Base-by-base conservation (phyloP, 176 grass and related monocot genomes). In the Avena sativa region DNA sequence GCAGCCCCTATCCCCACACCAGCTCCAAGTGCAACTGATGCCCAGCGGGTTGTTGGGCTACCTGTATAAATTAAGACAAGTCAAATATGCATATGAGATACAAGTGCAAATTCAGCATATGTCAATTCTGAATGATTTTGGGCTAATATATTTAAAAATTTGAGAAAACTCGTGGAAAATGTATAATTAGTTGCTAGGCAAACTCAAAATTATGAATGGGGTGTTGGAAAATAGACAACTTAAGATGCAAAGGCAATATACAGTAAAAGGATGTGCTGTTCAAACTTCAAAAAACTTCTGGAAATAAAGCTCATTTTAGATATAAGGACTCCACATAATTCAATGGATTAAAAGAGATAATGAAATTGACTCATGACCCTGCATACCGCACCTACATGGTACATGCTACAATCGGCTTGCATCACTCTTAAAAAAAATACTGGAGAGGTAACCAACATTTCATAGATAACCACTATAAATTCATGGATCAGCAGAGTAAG, bases 41-140 rank as follows among this genome's bases (percentile, higher is more conserved):
- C 96, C 96, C 96, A 98, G 86, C 96, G 92, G 38, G 88, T 92
- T 46, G 92, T 92, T 56, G 90, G 93, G 91, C 89, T 96, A 88
- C 96, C 96, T 98, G 81, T 12, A 81, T 66, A 80, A 81, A 88
- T 57, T 8, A 85, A 36, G 12, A 91, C 4, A 86, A 32, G 16
- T 80, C 76, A 80, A 74, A 63, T 57, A 92, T 83, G 32, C 0
- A 52, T n/a, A 48, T 48, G 8, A 48, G 46, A 48, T 48, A 69
- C 10, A 1, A 5, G 63, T 10, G 13, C 44, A 56, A 13, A 67
- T 68, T 67, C 30, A 6, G 61, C 10, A 58, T 26, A 78, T 64
- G 28, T 9, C 34, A 11, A 23, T 32, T 58, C 60, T 25, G 17
- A 43, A 74, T 7, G 44, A 46, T 46, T 46, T 46, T 8, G 8